Evolutionary conservation across 2,329 filamentous ascomycete species (phyloP), one percentile per base, ranked within the genome.

Genomic region (Paracoccidioides brasiliensis): DNA sequence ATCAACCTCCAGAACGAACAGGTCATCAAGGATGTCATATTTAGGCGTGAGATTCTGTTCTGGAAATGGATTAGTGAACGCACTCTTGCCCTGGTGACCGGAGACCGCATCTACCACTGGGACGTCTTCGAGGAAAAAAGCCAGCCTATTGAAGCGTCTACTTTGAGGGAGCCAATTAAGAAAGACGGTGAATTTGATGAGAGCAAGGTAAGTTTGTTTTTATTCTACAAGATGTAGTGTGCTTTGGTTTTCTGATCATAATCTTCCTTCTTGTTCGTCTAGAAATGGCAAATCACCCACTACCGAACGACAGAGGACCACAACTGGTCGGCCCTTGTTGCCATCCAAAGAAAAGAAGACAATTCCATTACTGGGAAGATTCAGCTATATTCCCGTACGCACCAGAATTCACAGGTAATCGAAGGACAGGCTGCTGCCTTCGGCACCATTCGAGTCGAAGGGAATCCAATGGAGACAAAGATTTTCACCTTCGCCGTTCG

Each of bases 21-120:
- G 73, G 97, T 96, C 80, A 81, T 98, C 67, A 97, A 97, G 80
- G 95, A 91, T 43, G 85, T 90, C 57, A 89, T 86, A 54, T 96
- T 97, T 87, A 89, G 86, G 67, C 93, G 97, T 72, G 93, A 98
- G 73, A 89, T 98, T 54, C 86, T 93, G 59, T 98, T 95, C 79
- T 98, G 93, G 94, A 95, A 95, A 76, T 98, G 93, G 93, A 89
- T 94, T 74, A 95, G 84, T 74, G 88, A 95, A 65, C 86, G 80
- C 57, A 87, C 85, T 59, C 76, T 98, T 58, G 93, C 91, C 59
- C 78, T 98, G 66, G 88, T 98, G 61, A 97, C 91, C 61, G 90
- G 94, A 57, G 86, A 81, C 60, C 84, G 87, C 43, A 88, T 98
- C 60, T 97, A 90, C 73, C 93, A 98, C 76, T 98, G 93, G 93